Conservation (phyloP, 108 stramenopile species). For the Licmophora abbreviata region DNA sequence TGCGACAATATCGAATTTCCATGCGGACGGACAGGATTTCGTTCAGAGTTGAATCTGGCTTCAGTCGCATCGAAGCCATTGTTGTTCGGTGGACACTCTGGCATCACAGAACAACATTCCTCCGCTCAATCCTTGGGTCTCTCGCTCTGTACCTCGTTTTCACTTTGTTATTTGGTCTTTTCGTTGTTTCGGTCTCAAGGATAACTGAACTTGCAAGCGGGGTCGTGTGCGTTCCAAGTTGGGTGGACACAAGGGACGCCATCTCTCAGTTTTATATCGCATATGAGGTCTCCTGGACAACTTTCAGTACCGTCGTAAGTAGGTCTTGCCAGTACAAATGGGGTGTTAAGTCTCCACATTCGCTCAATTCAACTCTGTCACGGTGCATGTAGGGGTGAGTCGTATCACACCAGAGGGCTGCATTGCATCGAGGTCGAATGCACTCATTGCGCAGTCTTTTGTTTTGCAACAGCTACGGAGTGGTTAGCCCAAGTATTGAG, state of each 20-base stretch:
- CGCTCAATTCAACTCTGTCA: no score
- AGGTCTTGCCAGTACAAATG: no score
- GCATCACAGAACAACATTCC: not conserved
- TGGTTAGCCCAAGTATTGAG: slow-evolving; percentile 10
- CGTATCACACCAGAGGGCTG: no score
- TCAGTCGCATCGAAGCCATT: no score
- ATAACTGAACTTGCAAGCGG: not conserved
- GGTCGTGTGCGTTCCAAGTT: slow-evolving; percentile 10
- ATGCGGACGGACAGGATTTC: no score
- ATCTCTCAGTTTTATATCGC: slow-evolving; percentile 7
- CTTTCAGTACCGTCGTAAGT: slow-evolving; percentile 32
- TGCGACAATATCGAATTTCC: no score
- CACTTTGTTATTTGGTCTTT: slow-evolving; percentile 12
- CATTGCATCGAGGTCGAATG: no score
- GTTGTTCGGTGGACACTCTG: slow-evolving; percentile 2
- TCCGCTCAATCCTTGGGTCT: slow-evolving; percentile 4
- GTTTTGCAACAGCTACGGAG: slow-evolving; percentile 24
- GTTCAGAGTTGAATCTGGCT: no score
- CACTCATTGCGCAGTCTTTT: no score
- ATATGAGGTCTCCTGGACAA: slow-evolving; percentile 22
- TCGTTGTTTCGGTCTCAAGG: slow-evolving; percentile 3
- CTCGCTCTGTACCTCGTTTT: slow-evolving; percentile 13
- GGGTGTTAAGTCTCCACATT: no score
- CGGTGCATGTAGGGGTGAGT: no score
- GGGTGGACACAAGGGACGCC: not conserved